Base-by-base conservation (phyloP, 805 yeast species). In the Ogataea kodamae region DNA sequence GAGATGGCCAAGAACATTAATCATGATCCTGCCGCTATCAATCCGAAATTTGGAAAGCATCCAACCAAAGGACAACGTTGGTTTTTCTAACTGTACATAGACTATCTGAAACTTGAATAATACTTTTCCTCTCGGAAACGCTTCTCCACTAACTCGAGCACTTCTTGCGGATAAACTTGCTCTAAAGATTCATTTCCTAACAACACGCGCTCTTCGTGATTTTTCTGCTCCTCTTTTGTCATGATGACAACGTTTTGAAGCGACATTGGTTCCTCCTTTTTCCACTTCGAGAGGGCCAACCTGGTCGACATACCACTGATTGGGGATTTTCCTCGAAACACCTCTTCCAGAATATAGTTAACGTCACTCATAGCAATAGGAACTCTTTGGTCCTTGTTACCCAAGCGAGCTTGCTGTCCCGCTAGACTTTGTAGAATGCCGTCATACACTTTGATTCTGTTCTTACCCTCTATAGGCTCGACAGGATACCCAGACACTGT, bases 251-350 rank as follows among this genome's bases (percentile, higher is more conserved):
- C 76, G 56, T 92, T 92, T 46, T 84, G 90, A 40, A 79, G 59
- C 12, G 78, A 69, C 17, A 83, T 63, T 9, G 80, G 84, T 46
- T 70, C 63, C 1, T 55, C 50, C 5, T 86, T 87, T 43, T 78
- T 81, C 99, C 99, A 92, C 54, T 84, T 68, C 1, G 95, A 78
- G 23, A 92, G 67, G 1, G 90, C 76, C 40, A 90, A 65, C 49
- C 88, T 74, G 1, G 94, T 84, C 5, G 89, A 80, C 48, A 70
- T 84, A 12, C 89, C 83, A 11, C 95, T 81, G 9, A 89, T 70
- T 11, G 94, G 92, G 0, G 96, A 82, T 58, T 88, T 87, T 9
- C 97, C 97, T 42, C 94, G 76, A 66, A 78, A 92, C 3, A 92
- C 81, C 61, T 92, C 99, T 54, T 90, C 97, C 21, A 89, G 67